Base-by-base conservation (phyloP, 768 basidiomycete species). In the Clitopilus passeckerianus region DNA sequence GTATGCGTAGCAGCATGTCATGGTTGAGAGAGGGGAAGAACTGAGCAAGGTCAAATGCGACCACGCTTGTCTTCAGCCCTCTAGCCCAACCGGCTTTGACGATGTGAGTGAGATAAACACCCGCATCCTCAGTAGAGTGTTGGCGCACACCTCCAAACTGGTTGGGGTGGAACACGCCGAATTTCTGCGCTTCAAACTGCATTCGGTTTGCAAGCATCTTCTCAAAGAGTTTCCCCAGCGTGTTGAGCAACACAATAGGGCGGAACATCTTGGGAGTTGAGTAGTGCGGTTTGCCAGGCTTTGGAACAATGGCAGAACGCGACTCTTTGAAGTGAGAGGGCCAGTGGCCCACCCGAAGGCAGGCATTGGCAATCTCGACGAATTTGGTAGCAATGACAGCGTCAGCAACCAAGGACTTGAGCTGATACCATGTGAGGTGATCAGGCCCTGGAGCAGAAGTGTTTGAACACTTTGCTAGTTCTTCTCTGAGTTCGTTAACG, bases 201-300 rank as follows among this genome's bases (percentile, higher is more conserved):
- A 60, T 20, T 15, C 59, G 1, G 12, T 33, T n/a, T 6, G 59
- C 59, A 2, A 60, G 34, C 14, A 60, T 34, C 33, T 57, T 57
- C 33, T 43, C 54, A 12, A 56, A 15, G 18, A 60, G 56, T 22
- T 60, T 60, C 7, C 33, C 30, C n/a, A 57, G n/a, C 16, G 34
- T 41, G n/a, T 34, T 23, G 1, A 60, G 56, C 15, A 60, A 54
- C 10, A 50, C 46, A 27, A 60, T 59, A 16, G 53, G 58, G 30
- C 58, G 27, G 18, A 22, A 59, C 15, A 34, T 52, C 33, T 55
- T 56, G 12, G 54, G 52, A 15, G 23, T 41, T 1, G 52, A 33
- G 53, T 56, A 56, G 23, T 54, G 53, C 10, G 54, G 14, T 30
- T 59, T 59, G 18, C 27, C 20, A 14, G 58, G 58, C 34, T 59